Base-by-base conservation (phyloP, 2,329 filamentous ascomycete genomes). In the Fusarium mangiferae region DNA sequence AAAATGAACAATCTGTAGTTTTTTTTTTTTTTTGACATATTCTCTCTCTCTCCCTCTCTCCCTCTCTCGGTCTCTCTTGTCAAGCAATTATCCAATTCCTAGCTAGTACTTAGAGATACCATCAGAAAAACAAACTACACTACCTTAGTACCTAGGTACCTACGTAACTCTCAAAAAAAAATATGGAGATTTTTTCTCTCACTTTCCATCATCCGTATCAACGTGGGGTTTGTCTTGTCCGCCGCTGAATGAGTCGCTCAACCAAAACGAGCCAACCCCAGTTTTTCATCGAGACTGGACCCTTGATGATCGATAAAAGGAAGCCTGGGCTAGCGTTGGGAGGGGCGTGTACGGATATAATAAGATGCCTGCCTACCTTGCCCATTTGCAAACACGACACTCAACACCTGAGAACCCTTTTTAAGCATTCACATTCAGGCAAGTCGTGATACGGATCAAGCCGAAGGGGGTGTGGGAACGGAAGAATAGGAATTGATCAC, bases 191-290 rank as follows among this genome's bases (percentile, higher is more conserved):
- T 54, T 39, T 52, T 71, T 72, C 62, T 68, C 52, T 49, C 30
- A 20, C 62, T 65, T 72, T 72, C 70, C 39, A 72, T 72, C 58
- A 7, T 46, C 60, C 51, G 26, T 56, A 48, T 65, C 57, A 49
- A 48, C 70, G 63, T 72, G 69, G 69, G 62, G 68, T 72, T 72
- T 72, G 30, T 51, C 17, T 28, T 45, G 36, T 68, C 26, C 26
- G 26, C 38, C 22, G 22, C 44, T 52, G 55, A 22, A 24, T 26
- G 56, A 59, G 35, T 52, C 38, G 54, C 20, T 62, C 48, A 49
- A 62, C 22, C n/a, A 28, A 28, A 59, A 48, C 42, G 38, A 62
- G 17, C 20, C 38, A 54, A 65, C 66, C 60, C 67, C 66, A 44
- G 66, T 70, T 70, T 69, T 70, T 54, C 42, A 39, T 49, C 41